Base-by-base conservation (phyloP, 345 rosid genomes). In the Populus deltoides region DNA sequence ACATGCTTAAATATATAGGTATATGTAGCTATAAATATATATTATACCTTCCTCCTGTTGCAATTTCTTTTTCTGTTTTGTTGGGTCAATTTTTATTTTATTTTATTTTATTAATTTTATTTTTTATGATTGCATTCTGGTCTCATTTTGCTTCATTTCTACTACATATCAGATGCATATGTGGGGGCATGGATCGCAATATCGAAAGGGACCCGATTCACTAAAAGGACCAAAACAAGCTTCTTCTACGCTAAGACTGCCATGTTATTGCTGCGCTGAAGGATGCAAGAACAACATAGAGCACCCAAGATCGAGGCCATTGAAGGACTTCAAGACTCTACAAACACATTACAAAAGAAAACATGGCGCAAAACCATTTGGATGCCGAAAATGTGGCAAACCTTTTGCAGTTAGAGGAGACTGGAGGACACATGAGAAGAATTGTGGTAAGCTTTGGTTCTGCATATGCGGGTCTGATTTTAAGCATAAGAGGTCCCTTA, bases 111-210 rank as follows among this genome's bases (percentile, higher is more conserved):
- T n/a, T 24, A 55, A 17, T 15, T 18, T 55, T 41, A 6, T 4
- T 45, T 74, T 17, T 2, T 18, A 24, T 18, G 17, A 33, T 38
- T 29, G 3, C 10, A 17, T 55, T 8, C 10, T 65, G 9, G 3
- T 55, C 24, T 41, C 43, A 22, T 20, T 53, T 62, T 39, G 41
- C 35, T 41, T 31, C 12, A 18, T 38, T 25, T 55, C 41, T 77
- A 18, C 49, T 38, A 36, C 16, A 41, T 11, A 15, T 53, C 68
- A 80, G 82, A 80, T 80, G 82, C 82, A 80, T 63, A 80, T 80
- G 82, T 80, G 82, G 82, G 82, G 82, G 53, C 82, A 80, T 69
- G 82, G 82, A 24, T 74, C 78, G 12, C 71, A 80, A 12, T 80
- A 68, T 61, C 22, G 82, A 53, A 79, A 79, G 55, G 82, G 78